Evolutionary conservation across 805 yeast genomes (phyloP).

Genomic region (Suhomyces vadensis): DNA sequence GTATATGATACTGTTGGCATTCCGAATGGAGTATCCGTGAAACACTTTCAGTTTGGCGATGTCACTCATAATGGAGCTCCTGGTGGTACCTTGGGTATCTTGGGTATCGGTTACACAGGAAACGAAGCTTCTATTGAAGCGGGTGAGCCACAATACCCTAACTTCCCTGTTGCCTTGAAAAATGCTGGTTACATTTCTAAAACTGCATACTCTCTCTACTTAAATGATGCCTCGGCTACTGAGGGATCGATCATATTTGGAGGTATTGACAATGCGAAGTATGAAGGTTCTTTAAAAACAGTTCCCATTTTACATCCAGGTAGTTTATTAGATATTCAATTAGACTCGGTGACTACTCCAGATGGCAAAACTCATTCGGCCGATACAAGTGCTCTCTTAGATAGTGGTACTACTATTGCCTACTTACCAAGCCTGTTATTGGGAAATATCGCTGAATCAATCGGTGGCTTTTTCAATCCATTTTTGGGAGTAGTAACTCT

Average conservation of each 20-base stretch:
- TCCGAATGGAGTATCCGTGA: slow-evolving; percentile 9
- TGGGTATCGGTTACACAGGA: too few relatives aligned
- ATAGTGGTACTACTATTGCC: slow-evolving; percentile 9
- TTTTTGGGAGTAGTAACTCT: background rate
- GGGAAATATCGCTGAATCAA: background rate
- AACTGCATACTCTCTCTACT: slow-evolving; percentile 25
- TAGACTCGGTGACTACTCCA: background rate
- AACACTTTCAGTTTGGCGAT: slow-evolving; percentile 12
- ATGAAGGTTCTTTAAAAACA: slow-evolving; percentile 18
- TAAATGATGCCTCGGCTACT: slow-evolving; percentile 18
- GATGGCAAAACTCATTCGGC: slow-evolving; percentile 11
- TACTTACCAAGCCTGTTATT: slow-evolving; percentile 8
- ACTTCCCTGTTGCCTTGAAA: slow-evolving; percentile 24
- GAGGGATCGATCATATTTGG: slow-evolving; percentile 31
- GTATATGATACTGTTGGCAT: slow-evolving; percentile 9
- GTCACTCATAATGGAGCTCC: background rate
- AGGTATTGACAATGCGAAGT: slow-evolving; percentile 29
- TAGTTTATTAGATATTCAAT: background rate
- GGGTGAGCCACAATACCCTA: slow-evolving; percentile 4
- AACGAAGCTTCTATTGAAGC: background rate
- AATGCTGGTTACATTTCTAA: slow-evolving; percentile 27
- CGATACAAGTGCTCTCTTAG: slow-evolving; percentile 3
- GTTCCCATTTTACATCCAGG: slow-evolving; percentile 6
- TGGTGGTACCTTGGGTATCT: slow-evolving; percentile 13
- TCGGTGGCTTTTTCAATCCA: background rate